These are phyloP conservation scores for Didymella keratinophila DNA, from an alignment of 2,329 filamentous ascomycete species.

Conservation along the genomic window DNA sequence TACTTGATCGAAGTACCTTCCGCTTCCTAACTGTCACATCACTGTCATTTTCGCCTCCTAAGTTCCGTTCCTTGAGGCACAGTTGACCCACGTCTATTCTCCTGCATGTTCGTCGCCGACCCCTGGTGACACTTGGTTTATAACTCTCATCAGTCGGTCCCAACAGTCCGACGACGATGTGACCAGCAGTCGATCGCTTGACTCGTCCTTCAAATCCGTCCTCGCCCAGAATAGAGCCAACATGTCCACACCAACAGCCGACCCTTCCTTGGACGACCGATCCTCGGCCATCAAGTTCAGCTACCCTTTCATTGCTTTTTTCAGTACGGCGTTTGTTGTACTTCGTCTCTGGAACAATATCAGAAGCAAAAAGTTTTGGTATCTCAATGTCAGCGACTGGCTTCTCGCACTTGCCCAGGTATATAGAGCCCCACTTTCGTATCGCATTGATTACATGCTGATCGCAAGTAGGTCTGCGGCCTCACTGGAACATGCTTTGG, in stretches of 20 bases:
- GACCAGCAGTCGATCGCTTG: not conserved
- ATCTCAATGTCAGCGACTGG: constrained; percentile 14
- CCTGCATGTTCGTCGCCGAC: constrained; percentile 4
- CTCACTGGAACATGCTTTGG: constrained; percentile 4
- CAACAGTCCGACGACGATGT: constrained; percentile 1
- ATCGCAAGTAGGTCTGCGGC: not conserved
- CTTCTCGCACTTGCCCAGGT: constrained; percentile 14
- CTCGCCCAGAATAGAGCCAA: not conserved
- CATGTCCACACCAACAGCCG: constrained; percentile 1
- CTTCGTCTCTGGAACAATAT: constrained; percentile 16
- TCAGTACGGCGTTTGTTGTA: constrained; percentile 12
- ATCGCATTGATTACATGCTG: not conserved
- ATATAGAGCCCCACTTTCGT: not conserved
- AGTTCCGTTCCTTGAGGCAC: constrained; percentile 3
- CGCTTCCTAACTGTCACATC: not conserved
- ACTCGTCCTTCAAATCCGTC: constrained; percentile 1
- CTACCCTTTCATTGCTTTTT: constrained; percentile 8
- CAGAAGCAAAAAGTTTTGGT: constrained; percentile 14
- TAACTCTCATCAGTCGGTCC: constrained; percentile 4
- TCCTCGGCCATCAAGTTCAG: constrained; percentile 10
- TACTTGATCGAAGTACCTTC: not conserved
- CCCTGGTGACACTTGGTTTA: constrained; percentile 9
- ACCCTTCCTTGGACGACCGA: constrained; percentile 11
- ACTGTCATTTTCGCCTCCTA: not conserved
- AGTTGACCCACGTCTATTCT: constrained; percentile 6